Percentiles rank a stretch among this genome's conserved stretches.
Conservation (phyloP, 1,284 basidiomycete genomes). For the Takashimella tepidaria region DNA sequence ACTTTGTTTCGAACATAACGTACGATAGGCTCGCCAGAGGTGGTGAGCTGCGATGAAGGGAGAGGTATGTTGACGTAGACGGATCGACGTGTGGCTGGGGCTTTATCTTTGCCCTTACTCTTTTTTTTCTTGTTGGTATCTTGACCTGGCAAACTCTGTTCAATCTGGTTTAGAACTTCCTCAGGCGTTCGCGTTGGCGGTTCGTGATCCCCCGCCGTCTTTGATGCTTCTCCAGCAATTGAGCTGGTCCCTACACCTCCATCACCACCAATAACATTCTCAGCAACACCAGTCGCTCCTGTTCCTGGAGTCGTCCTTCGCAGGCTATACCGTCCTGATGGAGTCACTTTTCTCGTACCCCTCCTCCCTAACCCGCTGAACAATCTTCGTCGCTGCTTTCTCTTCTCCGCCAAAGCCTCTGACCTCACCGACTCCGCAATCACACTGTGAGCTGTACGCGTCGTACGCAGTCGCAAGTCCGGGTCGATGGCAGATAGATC, state of each 20-base stretch:
- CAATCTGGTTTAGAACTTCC: background rate
- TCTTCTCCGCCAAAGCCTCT: constrained; percentile 64
- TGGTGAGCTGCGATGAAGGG: constrained; percentile 18
- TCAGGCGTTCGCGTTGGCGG: background rate
- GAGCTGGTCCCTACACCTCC: background rate
- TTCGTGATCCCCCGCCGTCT: background rate
- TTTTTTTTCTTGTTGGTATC: constrained; percentile 6
- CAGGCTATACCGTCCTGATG: constrained; percentile 5
- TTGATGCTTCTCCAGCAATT: background rate
- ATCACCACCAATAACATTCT: background rate
- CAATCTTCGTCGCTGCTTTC: constrained; percentile 49
- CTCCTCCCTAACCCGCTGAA: constrained; percentile 54
- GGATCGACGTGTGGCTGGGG: constrained; percentile 54
- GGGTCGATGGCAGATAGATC: constrained; percentile 62
- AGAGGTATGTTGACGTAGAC: constrained; percentile 65
- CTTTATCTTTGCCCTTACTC: constrained; percentile 14
- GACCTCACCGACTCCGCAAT: constrained; percentile 76
- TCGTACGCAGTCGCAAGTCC: constrained; percentile 75
- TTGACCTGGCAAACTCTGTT: background rate
- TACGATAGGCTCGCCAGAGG: constrained; percentile 66
- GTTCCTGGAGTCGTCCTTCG: background rate
- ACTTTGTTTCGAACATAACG: constrained; percentile 91
- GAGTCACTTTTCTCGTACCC: constrained; percentile 10
- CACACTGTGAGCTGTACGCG: constrained; percentile 79
- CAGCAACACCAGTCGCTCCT: too few species aligned